A percentile compares a stretch with the other conserved stretches of the same genome.
These are phyloP conservation scores for Ascobolus immersus DNA, from an alignment of 495 filamentous ascomycete species.

Conservation along the genomic window DNA sequence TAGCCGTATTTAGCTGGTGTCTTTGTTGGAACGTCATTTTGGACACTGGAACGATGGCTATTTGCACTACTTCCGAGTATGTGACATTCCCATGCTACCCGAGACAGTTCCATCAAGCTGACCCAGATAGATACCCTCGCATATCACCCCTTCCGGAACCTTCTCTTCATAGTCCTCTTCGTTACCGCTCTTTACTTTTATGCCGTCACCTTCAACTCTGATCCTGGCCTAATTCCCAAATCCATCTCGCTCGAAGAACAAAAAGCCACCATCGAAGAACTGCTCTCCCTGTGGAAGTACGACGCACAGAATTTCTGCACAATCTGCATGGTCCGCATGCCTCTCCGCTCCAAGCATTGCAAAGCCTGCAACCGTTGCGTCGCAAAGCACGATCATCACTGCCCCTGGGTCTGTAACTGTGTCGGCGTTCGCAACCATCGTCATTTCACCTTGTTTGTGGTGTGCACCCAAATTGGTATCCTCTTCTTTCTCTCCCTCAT, in stretches of 20 bases:
- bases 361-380: conserved; percentile 72
- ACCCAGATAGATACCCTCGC: conserved; percentile 32
- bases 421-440: conserved; percentile 82
- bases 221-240: conserved; percentile 90
- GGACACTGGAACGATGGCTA: conserved; percentile 53
- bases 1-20: conserved; percentile 81
- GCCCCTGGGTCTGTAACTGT: conserved; percentile 94
- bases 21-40: conserved; percentile 67
- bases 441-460: conserved; percentile 76
- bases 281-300: conserved; percentile 62
- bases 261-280: conserved; percentile 60
- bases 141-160: conserved; percentile 40
- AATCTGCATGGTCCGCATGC: conserved; percentile 73
- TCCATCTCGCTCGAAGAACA: conserved; percentile 65
- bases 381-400: conserved; percentile 93
- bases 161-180: conserved; percentile 40
- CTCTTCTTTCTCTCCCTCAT: conserved; percentile 25
- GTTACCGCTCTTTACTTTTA: conserved; percentile 63
- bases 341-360: conserved; percentile 86
- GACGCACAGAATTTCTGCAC: conserved; percentile 88
- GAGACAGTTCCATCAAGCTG: background rate
- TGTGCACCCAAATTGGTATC: conserved; percentile 51
- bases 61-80: conserved; percentile 44
- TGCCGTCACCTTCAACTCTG: conserved; percentile 51
- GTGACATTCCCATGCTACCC: conserved; percentile 11